Base-by-base conservation (phyloP, 257 asterid species). In the Apocynum venetum region DNA sequence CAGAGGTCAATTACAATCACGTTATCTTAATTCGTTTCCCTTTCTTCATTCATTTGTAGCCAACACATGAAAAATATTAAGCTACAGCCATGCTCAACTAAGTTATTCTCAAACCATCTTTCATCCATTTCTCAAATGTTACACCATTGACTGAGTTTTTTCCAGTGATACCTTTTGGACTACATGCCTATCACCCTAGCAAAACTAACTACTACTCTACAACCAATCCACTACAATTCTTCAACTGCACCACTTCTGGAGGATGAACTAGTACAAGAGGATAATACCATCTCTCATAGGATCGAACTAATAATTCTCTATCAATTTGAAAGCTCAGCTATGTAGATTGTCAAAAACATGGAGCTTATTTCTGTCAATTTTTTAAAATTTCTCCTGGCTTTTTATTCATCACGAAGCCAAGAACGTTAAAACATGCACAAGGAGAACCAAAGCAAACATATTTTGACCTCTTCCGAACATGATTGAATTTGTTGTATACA, bases 401-500 rank as follows among this genome's bases (percentile, higher is more conserved):
- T 31, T 7, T 4, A 13, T 49, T 35, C 48, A 65, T 0, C 15
- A 25, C 46, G 19, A 69, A 46, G 74, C 48, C 38, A 51, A 36
- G 13, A 71, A 71, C 11, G 35, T 52, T 56, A 35, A 31, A 55
- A 35, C 15, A 63, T 14, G 5, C n/a, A 9, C 0, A 9, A 8
- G 57, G 13, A 56, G 5, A n/a, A 56, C 5, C 4, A 14, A 61
- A 44, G 0, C 6, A 15, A 44, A n/a, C 60, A 20, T 46, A 40
- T 19, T 31, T 25, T 10, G 35, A 60, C 60, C 31, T 60, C 74
- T 76, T 38, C 66, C 52, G 52, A 36, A 65, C 75, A 74, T 40
- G 41, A 4, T 71, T 9, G 35, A 36, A 68, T 14, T 43, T 49
- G 72, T 19, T 73, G 67, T 55, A 31, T 76, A 72, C 78, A 79